Conservation (phyloP, 257 asterid species). For the Nicotiana otophora region DNA sequence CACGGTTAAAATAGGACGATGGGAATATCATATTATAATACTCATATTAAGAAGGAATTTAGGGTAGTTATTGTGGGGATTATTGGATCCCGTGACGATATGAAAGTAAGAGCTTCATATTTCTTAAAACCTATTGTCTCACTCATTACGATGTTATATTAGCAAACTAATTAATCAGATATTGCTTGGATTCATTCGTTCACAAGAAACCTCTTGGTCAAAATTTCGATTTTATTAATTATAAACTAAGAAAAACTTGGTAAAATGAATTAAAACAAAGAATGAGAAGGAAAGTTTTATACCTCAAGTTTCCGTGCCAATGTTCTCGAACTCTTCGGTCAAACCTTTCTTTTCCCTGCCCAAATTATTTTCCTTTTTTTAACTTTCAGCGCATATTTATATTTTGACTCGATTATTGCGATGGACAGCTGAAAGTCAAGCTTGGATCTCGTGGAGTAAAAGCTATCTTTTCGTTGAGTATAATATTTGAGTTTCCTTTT, state of each 20-base stretch:
- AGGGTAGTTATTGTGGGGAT: neutral
- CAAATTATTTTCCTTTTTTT: neutral
- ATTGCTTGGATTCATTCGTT: constrained; percentile 50
- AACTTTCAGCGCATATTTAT: constrained; percentile 24
- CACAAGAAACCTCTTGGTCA: constrained; percentile 13
- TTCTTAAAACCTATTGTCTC: neutral
- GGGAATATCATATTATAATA: too few species aligned
- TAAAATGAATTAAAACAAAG: neutral
- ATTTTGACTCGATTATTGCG: constrained; percentile 27
- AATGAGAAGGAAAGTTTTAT: neutral
- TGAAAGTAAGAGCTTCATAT: constrained; percentile 17
- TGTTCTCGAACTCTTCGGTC: constrained; percentile 63
- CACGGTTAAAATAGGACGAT: too few species aligned
- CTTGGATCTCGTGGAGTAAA: constrained; percentile 18
- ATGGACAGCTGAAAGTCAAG: constrained; percentile 10
- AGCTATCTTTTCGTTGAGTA: neutral
- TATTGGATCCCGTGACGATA: constrained; percentile 68
- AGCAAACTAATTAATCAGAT: constrained; percentile 18
- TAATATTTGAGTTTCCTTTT: neutral
- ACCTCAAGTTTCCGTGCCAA: constrained; percentile 39
- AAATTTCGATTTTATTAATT: too few species aligned
- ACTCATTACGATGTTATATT: constrained; percentile 39
- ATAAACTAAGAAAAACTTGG: neutral
- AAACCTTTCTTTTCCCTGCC: constrained; percentile 27
- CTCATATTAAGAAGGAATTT: too few species aligned